Evolutionary conservation across 306 rosid genomes (phyloP).

Genomic region (Casuarina glauca): DNA sequence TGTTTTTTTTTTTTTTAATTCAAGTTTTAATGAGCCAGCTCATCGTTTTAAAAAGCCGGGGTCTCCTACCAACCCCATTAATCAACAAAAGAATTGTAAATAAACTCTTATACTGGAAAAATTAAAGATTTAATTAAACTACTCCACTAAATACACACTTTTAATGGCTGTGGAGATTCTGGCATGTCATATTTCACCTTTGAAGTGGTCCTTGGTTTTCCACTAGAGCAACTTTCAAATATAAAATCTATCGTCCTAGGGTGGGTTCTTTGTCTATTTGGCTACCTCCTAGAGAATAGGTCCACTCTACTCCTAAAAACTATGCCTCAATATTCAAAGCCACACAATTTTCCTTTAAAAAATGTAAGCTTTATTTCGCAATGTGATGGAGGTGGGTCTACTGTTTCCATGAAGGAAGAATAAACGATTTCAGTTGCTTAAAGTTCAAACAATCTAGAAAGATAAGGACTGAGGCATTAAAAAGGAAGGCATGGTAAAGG

Average conservation of each 20-base stretch:
- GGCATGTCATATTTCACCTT: conserved; percentile 16
- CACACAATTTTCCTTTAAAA: too few relatives aligned
- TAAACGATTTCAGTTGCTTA: not conserved
- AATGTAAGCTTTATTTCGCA: not conserved
- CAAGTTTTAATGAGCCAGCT: conserved; percentile 28
- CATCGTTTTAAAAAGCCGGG: not conserved
- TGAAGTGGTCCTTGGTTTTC: conserved; percentile 27
- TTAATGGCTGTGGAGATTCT: conserved; percentile 17
- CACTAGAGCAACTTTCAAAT: conserved; percentile 5
- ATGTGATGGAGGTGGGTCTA: not conserved
- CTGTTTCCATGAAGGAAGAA: not conserved
- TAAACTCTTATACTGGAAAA: too few relatives aligned
- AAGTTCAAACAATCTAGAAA: not conserved
- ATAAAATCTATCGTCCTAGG: too few relatives aligned
- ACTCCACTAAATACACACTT: conserved; percentile 32
- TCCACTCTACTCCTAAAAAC: not conserved
- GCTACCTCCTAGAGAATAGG: too few relatives aligned
- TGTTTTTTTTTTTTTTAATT: not conserved
- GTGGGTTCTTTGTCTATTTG: too few relatives aligned
- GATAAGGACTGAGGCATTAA: not conserved
- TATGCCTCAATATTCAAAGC: not conserved
- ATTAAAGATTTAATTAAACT: not conserved
- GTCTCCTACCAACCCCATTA: too few relatives aligned
- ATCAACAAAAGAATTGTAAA: too few relatives aligned
- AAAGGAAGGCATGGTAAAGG: not conserved